Evolutionary conservation across 202 grass and related monocot species (phyloP), one percentile per base, ranked within the genome.

Genomic region (Elaeis oleifera): DNA sequence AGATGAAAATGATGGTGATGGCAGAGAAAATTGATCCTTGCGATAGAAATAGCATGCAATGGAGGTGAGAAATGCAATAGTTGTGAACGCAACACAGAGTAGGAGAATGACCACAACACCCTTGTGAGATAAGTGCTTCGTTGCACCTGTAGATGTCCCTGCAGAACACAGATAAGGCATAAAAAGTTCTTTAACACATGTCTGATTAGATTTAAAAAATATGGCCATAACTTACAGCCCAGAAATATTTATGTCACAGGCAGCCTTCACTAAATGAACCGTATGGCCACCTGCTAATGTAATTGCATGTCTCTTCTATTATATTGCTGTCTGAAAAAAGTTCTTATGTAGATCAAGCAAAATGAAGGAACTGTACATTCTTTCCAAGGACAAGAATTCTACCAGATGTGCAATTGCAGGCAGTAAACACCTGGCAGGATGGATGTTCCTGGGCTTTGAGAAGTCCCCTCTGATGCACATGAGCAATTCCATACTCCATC

Each of bases 331-430:
- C 36, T 13, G 36, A 2, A 44, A 14, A 44, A 44, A 44, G 36
- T 44, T 44, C 36, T 44, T 44, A 44, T 13, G 36, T 13, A 44
- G 36, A 9, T 44, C 36, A 44, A 44, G 60, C 44, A 54, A n/a
- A 14, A 74, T 56, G 21, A 50, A 26, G 62, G 31, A 49, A 51
- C 28, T 60, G 14, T 32, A 53, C 73, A 26, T 27, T 1, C 19
- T 20, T 75, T 16, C 4, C 23, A 19, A 25, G 17, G n/a, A 36
- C n/a, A 19, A 57, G 56, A 61, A 52, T 65, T 51, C 65, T 80
- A 97, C 94, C 88, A 0, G 77, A 82, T 63, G 84, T 97, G 82
- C 94, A 97, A 73, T 97, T 92, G 66, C 94, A 97, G 61, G 88
- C 77, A 81, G 76, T 78, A 65, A 97, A 74, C 84, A 92, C 31